phyloP scores from a whole-genome alignment of 495 filamentous ascomycete genomes.

The Bathelium albidoporum region DNA sequence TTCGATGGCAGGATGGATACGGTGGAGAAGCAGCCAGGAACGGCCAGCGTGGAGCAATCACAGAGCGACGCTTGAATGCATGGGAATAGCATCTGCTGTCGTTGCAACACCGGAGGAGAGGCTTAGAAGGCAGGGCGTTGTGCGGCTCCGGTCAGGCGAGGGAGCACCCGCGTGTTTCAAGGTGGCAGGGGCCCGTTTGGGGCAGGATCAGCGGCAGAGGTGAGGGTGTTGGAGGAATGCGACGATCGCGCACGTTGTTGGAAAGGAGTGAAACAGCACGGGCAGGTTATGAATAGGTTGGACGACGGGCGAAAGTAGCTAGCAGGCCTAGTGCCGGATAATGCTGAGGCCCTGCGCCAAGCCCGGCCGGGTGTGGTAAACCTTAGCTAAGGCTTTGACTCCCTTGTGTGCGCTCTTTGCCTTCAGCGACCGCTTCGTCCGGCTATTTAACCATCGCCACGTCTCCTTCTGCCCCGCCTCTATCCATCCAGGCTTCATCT shows the following conservation, averaged over 20 bases:
- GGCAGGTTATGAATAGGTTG: not conserved
- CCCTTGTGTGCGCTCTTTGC: not conserved
- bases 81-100: not conserved
- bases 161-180: constrained; percentile 3
- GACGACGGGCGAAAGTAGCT: not conserved
- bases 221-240: not conserved
- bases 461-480: not conserved
- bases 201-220: not conserved
- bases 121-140: not conserved
- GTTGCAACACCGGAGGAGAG: not conserved
- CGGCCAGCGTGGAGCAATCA: not conserved
- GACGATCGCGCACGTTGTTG: not conserved
- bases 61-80: not conserved
- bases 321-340: not conserved
- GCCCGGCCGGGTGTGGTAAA: not conserved
- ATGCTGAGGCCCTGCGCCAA: not conserved
- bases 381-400: not conserved
- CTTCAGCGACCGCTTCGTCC: not conserved
- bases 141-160: not conserved
- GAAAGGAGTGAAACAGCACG: not conserved
- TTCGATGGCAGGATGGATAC: not conserved
- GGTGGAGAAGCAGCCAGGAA: not conserved
- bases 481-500: not conserved
- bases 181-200: not conserved
- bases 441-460: constrained; percentile 5